These are phyloP conservation scores for Rhizophlyctis rosea DNA, from an alignment of 192 early-diverging fungal species.

Conservation along the genomic window DNA sequence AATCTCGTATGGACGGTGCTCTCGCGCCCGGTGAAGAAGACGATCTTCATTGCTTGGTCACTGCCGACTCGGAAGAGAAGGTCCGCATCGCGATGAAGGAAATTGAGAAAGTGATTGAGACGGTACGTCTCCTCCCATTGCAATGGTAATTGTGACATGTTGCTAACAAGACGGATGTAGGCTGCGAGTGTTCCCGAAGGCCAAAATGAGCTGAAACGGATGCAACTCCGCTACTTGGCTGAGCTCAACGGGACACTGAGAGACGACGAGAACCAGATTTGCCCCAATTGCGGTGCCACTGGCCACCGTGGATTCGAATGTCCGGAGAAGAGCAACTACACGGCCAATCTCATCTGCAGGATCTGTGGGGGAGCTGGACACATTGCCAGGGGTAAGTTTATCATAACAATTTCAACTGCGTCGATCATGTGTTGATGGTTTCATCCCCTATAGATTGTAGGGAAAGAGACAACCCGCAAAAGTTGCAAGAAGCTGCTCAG, in stretches of 20 bases:
- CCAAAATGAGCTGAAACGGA: conserved; percentile 92
- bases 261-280: conserved; percentile 92
- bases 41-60: conserved; percentile 86
- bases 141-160: background rate
- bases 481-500: conserved; percentile 66
- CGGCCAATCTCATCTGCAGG: conserved; percentile 79
- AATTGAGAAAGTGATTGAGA: conserved; percentile 91
- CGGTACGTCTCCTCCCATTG: conserved; percentile 51
- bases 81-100: conserved; percentile 78
- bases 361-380: conserved; percentile 90
- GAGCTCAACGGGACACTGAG: conserved; percentile 93
- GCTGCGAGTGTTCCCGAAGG: conserved; percentile 87
- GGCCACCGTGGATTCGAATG: conserved; percentile 88
- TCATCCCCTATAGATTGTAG: conserved; percentile 67
- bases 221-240: conserved; percentile 92
- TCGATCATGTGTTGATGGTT: conserved; percentile 2
- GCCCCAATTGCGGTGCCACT: conserved; percentile 85
- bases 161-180: conserved; percentile 25
- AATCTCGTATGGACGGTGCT: conserved; percentile 48
- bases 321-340: conserved; percentile 82
- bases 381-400: conserved; percentile 64
- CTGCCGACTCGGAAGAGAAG: conserved; percentile 86
- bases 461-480: conserved; percentile 79
- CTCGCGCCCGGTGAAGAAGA: conserved; percentile 58
- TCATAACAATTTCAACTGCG: background rate